Percentiles rank a stretch among this genome's conserved stretches.
These are phyloP conservation scores for Amanita pseudoporphyria DNA, from an alignment of 768 basidiomycete species.

Conservation along the genomic window DNA sequence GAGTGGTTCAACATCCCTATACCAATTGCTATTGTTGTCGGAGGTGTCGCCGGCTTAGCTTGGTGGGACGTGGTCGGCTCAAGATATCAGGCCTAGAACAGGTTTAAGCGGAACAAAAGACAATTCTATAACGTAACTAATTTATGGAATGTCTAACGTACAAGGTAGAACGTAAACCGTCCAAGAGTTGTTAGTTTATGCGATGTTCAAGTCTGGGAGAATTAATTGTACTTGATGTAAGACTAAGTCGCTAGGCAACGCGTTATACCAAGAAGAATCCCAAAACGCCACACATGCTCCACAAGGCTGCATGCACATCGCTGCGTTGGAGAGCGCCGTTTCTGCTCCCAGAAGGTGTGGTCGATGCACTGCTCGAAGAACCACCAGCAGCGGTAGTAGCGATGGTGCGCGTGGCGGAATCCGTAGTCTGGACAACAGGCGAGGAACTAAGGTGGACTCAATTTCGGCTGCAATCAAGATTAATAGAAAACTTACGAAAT, in stretches of 20 bases:
- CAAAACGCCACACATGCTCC: background rate
- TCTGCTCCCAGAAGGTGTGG: background rate
- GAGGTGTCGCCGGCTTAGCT: conserved; percentile 29
- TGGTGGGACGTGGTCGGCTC: conserved; percentile 30
- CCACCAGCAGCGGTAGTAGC: background rate
- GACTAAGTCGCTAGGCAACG: background rate
- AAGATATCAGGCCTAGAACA: background rate
- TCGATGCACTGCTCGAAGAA: background rate
- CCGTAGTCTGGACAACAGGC: background rate
- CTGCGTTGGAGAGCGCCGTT: conserved; percentile 3
- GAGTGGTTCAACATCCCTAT: conserved; percentile 32
- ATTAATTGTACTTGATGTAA: background rate
- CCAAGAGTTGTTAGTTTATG: background rate
- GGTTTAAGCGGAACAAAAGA: too few species aligned
- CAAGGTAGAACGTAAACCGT: background rate
- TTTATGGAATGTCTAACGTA: background rate
- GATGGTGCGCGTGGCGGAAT: background rate
- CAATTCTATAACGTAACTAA: background rate
- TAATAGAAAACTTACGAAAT: conserved; percentile 14
- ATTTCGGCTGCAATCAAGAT: background rate
- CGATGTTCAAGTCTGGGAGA: background rate
- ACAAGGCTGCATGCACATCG: background rate
- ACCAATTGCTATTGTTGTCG: conserved; percentile 28
- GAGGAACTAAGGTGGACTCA: background rate
- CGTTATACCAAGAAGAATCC: background rate